phyloP scores from a whole-genome alignment of 371 early-diverging fungal species.

The Rhizopus delemar region DNA sequence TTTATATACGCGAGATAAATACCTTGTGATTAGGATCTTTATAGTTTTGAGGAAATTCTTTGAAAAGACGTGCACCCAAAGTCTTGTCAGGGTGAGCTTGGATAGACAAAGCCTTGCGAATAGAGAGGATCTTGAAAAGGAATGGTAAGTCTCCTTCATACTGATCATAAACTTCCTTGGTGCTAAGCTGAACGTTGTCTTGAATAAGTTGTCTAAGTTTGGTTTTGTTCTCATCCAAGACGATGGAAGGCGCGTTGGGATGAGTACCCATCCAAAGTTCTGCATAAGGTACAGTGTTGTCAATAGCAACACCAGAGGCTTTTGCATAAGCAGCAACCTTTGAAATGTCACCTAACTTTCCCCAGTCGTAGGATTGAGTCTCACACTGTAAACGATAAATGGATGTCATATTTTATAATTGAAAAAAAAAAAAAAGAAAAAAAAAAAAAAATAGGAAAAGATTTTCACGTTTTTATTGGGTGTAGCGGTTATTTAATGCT shows the following conservation, averaged over 20 bases:
- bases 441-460: background rate
- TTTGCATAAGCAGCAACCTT: conserved; percentile 84
- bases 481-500: no score
- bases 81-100: conserved; percentile 97
- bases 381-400: conserved; percentile 61
- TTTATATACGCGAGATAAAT: conserved; percentile 1
- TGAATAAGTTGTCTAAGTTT: conserved; percentile 61
- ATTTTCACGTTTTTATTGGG: no score
- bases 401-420: conserved; percentile 20
- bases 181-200: conserved; percentile 52
- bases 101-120: conserved; percentile 93
- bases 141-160: conserved; percentile 89
- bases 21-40: conserved; percentile 70
- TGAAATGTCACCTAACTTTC: conserved; percentile 80
- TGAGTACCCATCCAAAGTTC: conserved; percentile 99
- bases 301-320: conserved; percentile 56
- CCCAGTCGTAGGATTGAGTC: conserved; percentile 95
- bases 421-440: conserved; percentile 1
- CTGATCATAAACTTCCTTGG: conserved; percentile 48
- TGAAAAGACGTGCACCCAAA: conserved; percentile 76
- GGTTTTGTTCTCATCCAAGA: conserved; percentile 39
- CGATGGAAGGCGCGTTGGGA: conserved; percentile 83
- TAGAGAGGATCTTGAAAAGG: conserved; percentile 95
- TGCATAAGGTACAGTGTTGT: conserved; percentile 79
- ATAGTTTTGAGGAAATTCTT: conserved; percentile 77